A percentile compares a stretch with the other conserved stretches of the same genome.
phyloP scores from a whole-genome alignment of 768 basidiomycete species.

The Mycena indigotica region DNA sequence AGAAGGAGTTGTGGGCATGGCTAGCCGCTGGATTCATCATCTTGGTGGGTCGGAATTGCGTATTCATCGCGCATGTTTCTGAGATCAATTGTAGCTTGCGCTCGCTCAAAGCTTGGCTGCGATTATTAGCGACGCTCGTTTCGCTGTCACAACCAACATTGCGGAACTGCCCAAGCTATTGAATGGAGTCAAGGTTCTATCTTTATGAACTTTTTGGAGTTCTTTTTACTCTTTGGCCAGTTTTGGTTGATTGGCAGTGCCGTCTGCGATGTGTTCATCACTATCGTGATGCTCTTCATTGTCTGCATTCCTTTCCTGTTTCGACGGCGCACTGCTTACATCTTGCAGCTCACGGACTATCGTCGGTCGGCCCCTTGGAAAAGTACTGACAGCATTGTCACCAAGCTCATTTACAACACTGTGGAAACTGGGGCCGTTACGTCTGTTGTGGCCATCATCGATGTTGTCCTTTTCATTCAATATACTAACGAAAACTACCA shows the following conservation, averaged over 20 bases:
- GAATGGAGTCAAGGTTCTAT: slow-evolving; percentile 8
- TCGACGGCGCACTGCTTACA: neutral
- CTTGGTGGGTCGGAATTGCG: neutral
- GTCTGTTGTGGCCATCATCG: neutral
- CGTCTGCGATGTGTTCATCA: slow-evolving; percentile 8
- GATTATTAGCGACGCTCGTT: slow-evolving; percentile 4
- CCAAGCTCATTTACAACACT: slow-evolving; percentile 10
- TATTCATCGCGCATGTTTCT: neutral
- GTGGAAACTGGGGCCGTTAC: slow-evolving; percentile 6
- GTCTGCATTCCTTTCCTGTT: slow-evolving; percentile 5
- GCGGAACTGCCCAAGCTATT: neutral
- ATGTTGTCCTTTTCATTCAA: neutral
- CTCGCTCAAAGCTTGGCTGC: slow-evolving; percentile 1
- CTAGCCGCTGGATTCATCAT: slow-evolving; percentile 1
- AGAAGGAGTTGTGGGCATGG: neutral
- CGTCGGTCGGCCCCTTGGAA: slow-evolving; percentile 2
- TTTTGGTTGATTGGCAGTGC: slow-evolving; percentile 4
- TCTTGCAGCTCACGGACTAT: neutral
- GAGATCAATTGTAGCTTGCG: slow-evolving; percentile 5
- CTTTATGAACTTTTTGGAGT: neutral
- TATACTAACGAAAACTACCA: neutral
- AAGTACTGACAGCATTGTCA: slow-evolving; percentile 2
- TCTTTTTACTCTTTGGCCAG: neutral
- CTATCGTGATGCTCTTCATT: slow-evolving; percentile 2
- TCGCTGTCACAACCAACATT: slow-evolving; percentile 3